Conservation (phyloP, 768 basidiomycete species). For the Pseudohyphozyma bogoriensis region DNA sequence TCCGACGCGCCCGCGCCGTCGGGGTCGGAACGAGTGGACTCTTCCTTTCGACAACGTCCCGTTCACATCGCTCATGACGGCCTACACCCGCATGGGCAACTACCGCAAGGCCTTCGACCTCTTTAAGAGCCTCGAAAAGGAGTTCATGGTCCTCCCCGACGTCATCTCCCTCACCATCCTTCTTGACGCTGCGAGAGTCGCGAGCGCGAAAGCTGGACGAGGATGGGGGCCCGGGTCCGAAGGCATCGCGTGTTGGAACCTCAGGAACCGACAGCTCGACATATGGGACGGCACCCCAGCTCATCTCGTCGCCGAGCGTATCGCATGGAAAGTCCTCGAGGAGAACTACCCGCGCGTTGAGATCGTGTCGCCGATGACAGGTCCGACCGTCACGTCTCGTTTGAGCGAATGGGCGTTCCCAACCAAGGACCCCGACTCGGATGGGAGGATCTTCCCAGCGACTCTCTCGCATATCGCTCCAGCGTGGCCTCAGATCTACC, state of each 20-base stretch:
- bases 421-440: not conserved
- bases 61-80: slow-evolving; percentile 14
- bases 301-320: slow-evolving; percentile 1
- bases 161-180: slow-evolving; percentile 19
- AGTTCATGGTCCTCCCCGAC: slow-evolving; percentile 15
- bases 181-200: slow-evolving; percentile 21
- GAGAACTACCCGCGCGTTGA: slow-evolving; percentile 15
- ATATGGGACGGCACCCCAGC: slow-evolving; percentile 18
- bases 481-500: slow-evolving; percentile 9
- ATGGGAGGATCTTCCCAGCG: slow-evolving; percentile 5
- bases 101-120: not conserved
- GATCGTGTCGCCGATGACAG: slow-evolving; percentile 1
- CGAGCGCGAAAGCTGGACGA: slow-evolving; percentile 9
- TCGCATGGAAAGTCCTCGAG: slow-evolving; percentile 17
- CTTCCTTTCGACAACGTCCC: slow-evolving; percentile 14
- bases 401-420: no score
- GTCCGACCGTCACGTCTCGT: not conserved
- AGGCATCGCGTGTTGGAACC: not conserved
- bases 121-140: not conserved
- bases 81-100: not conserved
- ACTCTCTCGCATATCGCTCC: slow-evolving; percentile 12
- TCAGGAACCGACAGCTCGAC: not conserved
- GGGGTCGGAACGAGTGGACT: not conserved
- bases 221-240: slow-evolving; percentile 7
- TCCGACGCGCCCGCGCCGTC: not conserved